phyloP scores from a whole-genome alignment of 192 early-diverging fungal species.

The Gamsiella multidivaricata region DNA sequence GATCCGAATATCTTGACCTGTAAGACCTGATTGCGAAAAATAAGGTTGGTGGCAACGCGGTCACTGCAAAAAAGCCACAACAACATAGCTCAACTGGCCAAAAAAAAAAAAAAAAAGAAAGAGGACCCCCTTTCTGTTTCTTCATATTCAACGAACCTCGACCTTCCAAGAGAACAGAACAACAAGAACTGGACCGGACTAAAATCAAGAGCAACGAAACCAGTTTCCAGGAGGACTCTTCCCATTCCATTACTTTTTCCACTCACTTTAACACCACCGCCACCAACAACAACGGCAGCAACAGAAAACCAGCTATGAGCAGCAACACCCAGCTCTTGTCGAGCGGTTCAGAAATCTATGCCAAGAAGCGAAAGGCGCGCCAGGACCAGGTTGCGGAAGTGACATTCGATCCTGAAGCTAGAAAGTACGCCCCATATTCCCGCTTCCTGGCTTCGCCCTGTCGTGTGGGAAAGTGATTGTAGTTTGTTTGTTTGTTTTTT shows the following conservation, averaged over 20 bases:
- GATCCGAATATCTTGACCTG: too few species aligned
- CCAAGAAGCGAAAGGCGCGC: constrained; percentile 75
- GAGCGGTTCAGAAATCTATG: constrained; percentile 69
- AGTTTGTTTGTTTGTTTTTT: background rate
- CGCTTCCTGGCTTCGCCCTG: background rate
- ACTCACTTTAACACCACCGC: background rate
- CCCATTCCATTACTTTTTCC: background rate
- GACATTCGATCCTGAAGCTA: constrained; percentile 70
- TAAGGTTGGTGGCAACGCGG: constrained; percentile 8
- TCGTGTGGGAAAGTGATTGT: too few species aligned
- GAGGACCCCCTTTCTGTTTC: background rate
- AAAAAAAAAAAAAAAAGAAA: background rate
- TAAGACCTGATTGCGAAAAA: too few species aligned
- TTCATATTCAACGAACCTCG: background rate
- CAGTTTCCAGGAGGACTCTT: background rate
- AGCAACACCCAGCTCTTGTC: constrained; percentile 71
- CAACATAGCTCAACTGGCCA: constrained; percentile 19
- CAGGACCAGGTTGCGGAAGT: constrained; percentile 72
- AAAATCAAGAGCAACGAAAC: background rate
- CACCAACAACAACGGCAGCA: background rate
- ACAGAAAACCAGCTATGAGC: constrained; percentile 3
- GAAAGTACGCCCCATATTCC: constrained; percentile 57
- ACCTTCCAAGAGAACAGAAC: too few species aligned
- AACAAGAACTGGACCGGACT: too few species aligned
- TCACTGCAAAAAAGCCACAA: constrained; percentile 14